Conservation (phyloP, 2,329 filamentous ascomycete species). For the Fusarium sp. region DNA sequence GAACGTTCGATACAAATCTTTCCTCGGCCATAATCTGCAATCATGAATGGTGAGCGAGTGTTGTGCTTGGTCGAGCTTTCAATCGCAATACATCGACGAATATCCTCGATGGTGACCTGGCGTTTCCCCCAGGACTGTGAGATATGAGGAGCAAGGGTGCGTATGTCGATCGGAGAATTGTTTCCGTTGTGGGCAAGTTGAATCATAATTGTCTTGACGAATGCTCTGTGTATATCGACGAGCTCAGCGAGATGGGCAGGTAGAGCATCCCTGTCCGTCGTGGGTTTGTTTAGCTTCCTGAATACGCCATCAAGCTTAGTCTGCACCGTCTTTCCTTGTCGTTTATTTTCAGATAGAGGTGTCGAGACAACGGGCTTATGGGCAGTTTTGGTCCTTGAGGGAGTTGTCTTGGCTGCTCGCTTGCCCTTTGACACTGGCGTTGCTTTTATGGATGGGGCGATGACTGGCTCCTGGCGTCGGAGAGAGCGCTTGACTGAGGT, state of each 20-base stretch:
- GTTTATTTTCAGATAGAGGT: constrained; percentile 47
- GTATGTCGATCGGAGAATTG: constrained; percentile 71
- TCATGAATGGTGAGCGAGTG: constrained; percentile 53
- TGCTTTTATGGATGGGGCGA: constrained; percentile 7
- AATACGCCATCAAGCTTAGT: constrained; percentile 56
- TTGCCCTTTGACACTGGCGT: constrained; percentile 46
- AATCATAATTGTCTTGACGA: constrained; percentile 74
- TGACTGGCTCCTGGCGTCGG: constrained; percentile 41
- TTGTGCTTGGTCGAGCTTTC: constrained; percentile 54
- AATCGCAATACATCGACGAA: constrained; percentile 75
- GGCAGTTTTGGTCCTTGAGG: constrained; percentile 45
- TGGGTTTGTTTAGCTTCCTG: constrained; percentile 48
- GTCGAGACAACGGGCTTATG: constrained; percentile 50
- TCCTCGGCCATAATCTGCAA: constrained; percentile 64
- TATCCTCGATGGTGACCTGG: constrained; percentile 71
- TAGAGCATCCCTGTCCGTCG: constrained; percentile 48
- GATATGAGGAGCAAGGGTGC: constrained; percentile 69
- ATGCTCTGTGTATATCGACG: constrained; percentile 71
- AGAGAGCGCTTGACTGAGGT: constrained; percentile 45
- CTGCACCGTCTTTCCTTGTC: constrained; percentile 46
- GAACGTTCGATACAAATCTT: constrained; percentile 70
- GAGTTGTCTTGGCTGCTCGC: constrained; percentile 45
- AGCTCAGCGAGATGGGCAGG: constrained; percentile 68
- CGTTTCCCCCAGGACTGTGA: constrained; percentile 79
- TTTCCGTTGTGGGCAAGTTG: constrained; percentile 77